Conservation (phyloP, 2,329 filamentous ascomycete species). For the Fusarium agapanthi region DNA sequence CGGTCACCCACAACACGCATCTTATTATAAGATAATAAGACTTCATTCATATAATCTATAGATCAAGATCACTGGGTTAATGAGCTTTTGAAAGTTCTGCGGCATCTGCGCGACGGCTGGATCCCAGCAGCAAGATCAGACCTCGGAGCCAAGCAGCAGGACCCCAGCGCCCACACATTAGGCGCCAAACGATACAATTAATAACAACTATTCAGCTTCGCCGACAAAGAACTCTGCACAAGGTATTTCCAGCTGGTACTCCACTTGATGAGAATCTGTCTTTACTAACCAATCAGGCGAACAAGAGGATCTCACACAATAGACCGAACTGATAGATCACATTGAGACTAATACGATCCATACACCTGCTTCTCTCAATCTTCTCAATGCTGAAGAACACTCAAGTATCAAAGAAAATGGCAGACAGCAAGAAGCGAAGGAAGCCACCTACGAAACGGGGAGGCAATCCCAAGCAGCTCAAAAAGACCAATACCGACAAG, state of each 20-base stretch:
- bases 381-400: too few relatives aligned
- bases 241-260: fast-evolving
- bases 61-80: fast-evolving
- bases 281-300: neutral
- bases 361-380: neutral
- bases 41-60: neutral
- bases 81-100: too few relatives aligned
- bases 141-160: neutral
- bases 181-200: neutral
- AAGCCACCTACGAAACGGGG: neutral
- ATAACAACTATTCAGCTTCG: too few relatives aligned
- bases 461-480: fast-evolving
- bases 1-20: neutral
- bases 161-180: neutral
- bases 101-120: neutral
- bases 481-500: neutral
- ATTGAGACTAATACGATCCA: too few relatives aligned
- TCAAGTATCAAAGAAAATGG: neutral
- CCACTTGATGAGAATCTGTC: neutral
- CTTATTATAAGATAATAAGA: neutral
- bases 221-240: neutral
- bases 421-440: neutral
- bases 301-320: neutral
- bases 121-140: neutral
- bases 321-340: neutral